Base-by-base conservation (phyloP, 139 green algal genomes). In the Micractinium conductrix region DNA sequence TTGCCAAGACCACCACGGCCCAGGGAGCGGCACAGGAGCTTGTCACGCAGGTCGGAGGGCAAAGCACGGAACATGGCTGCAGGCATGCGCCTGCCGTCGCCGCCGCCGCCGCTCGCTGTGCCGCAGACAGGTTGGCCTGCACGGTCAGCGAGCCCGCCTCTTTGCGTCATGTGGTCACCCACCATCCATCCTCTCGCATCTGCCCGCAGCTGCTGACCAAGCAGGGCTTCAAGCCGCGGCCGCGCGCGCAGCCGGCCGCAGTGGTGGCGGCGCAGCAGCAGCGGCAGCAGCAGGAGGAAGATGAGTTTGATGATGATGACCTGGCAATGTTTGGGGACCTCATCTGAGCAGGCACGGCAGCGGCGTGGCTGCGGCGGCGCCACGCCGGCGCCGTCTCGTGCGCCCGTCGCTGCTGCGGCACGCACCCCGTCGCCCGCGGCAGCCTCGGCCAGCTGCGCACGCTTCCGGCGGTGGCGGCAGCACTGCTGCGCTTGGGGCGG, bases 1-100 rank as follows among this genome's bases (percentile, higher is more conserved):
- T 86, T 70, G 85, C 85, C 14, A 68, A 42, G 2, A 95, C 90
- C 0, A 74, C 71, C 21, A 21, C 62, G 0, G 35, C 76, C 3
- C 16, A 40, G 9, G 65, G 79, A 9, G 48, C 70, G 28, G 65
- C 84, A 4, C 45, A 80, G 10, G 84, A 88, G 40, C 68, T 88
- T 6, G 24, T 88, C 6, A 12, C 78, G 12, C 45, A 88, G 79
- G 84, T 83, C 44, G 1, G 44, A 17, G 26, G n/a, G 24, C 21
- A 48, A 21, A 24, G 38, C n/a, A n/a, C n/a, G n/a, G n/a, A n/a
- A n/a, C n/a, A n/a, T n/a, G n/a, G 3, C 30, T 71, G 53, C 48
- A n/a, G n/a, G n/a, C n/a, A 69, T 50, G 45, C 53, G 58, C 58
- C 9, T 33, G 37, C 28, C 38, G 37, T 28, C 50, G n/a, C 53